Conservation (phyloP, 164 flowering plant species). For the Berberis vulgaris region DNA sequence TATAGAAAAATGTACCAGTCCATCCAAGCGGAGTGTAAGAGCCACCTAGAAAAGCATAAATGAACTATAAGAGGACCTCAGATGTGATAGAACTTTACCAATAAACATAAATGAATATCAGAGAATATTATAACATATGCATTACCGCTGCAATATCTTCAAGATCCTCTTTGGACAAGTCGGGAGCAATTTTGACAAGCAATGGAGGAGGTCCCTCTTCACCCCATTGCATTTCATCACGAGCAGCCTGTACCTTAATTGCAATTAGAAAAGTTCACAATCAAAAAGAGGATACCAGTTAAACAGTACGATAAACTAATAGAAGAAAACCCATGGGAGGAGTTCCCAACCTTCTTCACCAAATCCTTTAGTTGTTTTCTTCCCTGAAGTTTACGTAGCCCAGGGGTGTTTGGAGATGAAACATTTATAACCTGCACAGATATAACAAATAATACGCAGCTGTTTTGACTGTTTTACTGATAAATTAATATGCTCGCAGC, state of each 20-base stretch:
- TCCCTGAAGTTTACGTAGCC: constrained; percentile 93
- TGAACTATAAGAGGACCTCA: constrained; percentile 9
- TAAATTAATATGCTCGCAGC: background rate
- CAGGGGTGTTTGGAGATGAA: constrained; percentile 98
- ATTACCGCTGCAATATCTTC: constrained; percentile 97
- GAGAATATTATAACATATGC: background rate
- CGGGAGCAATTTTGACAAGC: constrained; percentile 96
- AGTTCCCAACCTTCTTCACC: constrained; percentile 64
- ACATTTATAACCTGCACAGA: constrained; percentile 73
- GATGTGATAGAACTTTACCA: background rate
- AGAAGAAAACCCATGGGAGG: background rate
- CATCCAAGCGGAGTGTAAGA: constrained; percentile 87
- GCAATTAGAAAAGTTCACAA: background rate
- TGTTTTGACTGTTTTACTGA: background rate
- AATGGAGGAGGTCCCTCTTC: constrained; percentile 98
- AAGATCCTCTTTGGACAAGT: constrained; percentile 87
- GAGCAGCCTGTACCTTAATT: constrained; percentile 88
- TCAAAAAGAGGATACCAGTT: background rate
- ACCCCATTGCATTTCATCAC: constrained; percentile 99
- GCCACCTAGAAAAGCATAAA: constrained; percentile 63
- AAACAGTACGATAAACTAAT: background rate
- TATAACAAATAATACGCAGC: background rate
- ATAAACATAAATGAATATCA: background rate
- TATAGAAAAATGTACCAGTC: constrained; percentile 51
- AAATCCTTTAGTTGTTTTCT: constrained; percentile 94